These are phyloP conservation scores for Pestalotiopsis sp. DNA, from an alignment of 2,329 filamentous ascomycete genomes.

Conservation along the genomic window DNA sequence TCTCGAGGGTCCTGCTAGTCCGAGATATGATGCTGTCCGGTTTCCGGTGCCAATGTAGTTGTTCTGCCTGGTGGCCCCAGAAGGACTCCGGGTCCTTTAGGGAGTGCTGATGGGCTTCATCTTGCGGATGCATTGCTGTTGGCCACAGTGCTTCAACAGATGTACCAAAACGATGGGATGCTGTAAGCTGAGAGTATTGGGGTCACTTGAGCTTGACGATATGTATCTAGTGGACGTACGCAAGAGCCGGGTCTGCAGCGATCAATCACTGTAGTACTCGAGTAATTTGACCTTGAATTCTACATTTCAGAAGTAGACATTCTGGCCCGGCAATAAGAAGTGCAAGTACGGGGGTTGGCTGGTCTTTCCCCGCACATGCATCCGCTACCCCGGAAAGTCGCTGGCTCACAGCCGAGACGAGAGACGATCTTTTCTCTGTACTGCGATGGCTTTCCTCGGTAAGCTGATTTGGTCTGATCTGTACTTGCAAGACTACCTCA, in stretches of 20 bases:
- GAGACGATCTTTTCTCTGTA: neutral
- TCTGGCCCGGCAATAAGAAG: neutral
- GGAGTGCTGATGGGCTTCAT: constrained; percentile 57
- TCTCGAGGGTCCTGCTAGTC: constrained; percentile 64
- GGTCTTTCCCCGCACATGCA: constrained; percentile 13
- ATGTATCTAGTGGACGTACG: neutral
- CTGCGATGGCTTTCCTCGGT: neutral
- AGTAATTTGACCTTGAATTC: neutral
- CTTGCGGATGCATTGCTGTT: constrained; percentile 45
- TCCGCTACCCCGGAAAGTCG: constrained; percentile 13
- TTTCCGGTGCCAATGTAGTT: constrained; percentile 79
- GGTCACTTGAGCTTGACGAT: neutral
- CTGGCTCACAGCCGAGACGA: neutral
- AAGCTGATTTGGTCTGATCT: neutral
- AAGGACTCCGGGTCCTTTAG: constrained; percentile 72
- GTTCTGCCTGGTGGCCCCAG: constrained; percentile 74
- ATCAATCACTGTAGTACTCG: neutral
- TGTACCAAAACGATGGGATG: neutral
- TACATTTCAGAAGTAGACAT: neutral
- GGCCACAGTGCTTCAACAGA: neutral
- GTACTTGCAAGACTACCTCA: neutral
- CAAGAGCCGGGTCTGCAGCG: neutral
- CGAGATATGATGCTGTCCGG: constrained; percentile 65
- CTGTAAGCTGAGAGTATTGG: neutral
- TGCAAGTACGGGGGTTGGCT: neutral